Base-by-base conservation (phyloP, 2,329 filamentous ascomycete genomes). In the Zymoseptoria pseudotritici region DNA sequence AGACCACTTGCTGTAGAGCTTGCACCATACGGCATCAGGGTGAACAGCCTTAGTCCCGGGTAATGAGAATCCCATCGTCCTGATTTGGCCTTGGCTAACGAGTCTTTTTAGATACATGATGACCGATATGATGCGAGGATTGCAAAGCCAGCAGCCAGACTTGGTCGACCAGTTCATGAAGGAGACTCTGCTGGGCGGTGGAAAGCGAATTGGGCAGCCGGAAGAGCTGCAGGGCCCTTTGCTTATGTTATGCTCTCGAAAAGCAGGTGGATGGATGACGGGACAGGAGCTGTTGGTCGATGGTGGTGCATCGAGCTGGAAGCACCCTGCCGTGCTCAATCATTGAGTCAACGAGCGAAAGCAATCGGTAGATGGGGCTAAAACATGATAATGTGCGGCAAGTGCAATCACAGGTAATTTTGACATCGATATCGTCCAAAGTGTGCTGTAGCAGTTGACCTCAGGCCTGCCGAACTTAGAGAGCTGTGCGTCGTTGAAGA, bases 171-270 rank as follows among this genome's bases (percentile, higher is more conserved):
- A 61, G 72, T 26, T 61, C 20, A 61, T 61, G 36, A 24, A 58
- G n/a, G 61, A 58, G 51, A 57, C 60, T 13, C 49, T 57, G 55
- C 50, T 62, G 49, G 54, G 56, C 9, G 60, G 61, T 21, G 62
- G 58, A 6, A 31, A 13, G 53, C 55, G 60, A 7, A 62, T 64
- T 31, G 62, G 62, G 13, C 20, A 78, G 64, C 79, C 79, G 0
- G 77, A 82, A 59, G 79, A 82, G 56, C 79, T 82, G 29, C 77
- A 76, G 66, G 79, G 79, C 10, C 77, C 75, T 0, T 79, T 77
- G 64, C 74, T 80, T 1, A 80, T 80, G 55, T 62, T 80, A 50
- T 78, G 78, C 0, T 78, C 78, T 54, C 78, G 56, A n/a, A 57
- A 80, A 64, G 78, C 78, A 0, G 79, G 78, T 63, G 69, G 65